Evolutionary conservation across 352 stramenopile genomes (phyloP).

Genomic region (Phytopythium delawarense): DNA sequence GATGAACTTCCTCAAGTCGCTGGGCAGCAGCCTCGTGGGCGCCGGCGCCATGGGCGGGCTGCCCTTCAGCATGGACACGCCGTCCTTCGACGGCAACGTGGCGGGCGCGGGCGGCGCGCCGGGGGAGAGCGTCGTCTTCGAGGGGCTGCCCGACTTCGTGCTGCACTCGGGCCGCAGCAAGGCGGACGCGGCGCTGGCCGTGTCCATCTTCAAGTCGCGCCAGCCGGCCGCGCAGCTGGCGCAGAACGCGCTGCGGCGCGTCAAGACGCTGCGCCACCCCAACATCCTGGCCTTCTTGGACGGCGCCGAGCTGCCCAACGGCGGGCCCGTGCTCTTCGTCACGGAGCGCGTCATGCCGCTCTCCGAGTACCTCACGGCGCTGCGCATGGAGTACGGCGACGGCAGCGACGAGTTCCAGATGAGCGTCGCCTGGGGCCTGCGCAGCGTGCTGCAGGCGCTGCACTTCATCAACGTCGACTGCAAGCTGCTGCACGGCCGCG

Average conservation of each 20-base stretch:
- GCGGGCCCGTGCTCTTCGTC: constrained; percentile 90
- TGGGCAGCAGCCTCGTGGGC: constrained; percentile 66
- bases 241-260: constrained; percentile 90
- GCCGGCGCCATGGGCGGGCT: constrained; percentile 63
- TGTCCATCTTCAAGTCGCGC: constrained; percentile 93
- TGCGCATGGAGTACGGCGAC: constrained; percentile 56
- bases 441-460: constrained; percentile 90
- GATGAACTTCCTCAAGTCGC: constrained; percentile 90
- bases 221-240: constrained; percentile 71
- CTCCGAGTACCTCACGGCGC: constrained; percentile 80
- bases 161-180: constrained; percentile 87
- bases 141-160: constrained; percentile 70
- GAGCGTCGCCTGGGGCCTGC: constrained; percentile 91
- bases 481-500: constrained; percentile 90
- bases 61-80: constrained; percentile 54
- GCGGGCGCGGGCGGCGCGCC: constrained; percentile 34
- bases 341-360: constrained; percentile 93
- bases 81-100: constrained; percentile 31
- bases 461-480: constrained; percentile 94
- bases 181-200: constrained; percentile 58
- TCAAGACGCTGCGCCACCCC: constrained; percentile 93
- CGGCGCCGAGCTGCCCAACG: constrained; percentile 65
- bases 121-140: constrained; percentile 45
- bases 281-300: constrained; percentile 91
- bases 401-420: constrained; percentile 72